Conservation (phyloP, 1,284 basidiomycete species). For the Pseudozyma thailandica region DNA sequence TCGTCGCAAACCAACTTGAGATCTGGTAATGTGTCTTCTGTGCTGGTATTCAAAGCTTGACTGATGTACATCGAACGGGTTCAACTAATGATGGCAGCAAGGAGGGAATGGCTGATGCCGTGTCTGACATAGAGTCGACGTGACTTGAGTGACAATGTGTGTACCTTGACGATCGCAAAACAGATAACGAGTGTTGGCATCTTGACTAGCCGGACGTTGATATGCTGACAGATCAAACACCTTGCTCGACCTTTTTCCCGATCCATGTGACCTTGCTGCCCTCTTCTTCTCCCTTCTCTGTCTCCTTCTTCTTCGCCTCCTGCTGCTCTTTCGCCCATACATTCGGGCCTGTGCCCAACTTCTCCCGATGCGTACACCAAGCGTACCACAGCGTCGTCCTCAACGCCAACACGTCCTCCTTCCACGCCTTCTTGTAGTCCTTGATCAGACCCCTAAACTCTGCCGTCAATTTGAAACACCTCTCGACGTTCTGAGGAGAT, state of each 20-base stretch:
- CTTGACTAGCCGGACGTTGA: not conserved
- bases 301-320: not conserved
- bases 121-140: too few relatives aligned
- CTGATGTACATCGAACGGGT: too few relatives aligned
- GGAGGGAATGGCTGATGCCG: too few relatives aligned
- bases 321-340: conserved; percentile 20
- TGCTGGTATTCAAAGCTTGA: too few relatives aligned
- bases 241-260: conserved; percentile 23
- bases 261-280: not conserved
- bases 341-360: conserved; percentile 29
- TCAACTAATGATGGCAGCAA: too few relatives aligned
- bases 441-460: conserved; percentile 91
- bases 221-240: not conserved
- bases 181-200: not conserved
- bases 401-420: conserved; percentile 91
- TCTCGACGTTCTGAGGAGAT: conserved; percentile 86
- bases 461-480: conserved; percentile 83
- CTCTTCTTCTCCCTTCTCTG: not conserved
- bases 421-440: conserved; percentile 78
- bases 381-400: conserved; percentile 89
- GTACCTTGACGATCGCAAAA: too few relatives aligned
- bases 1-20: too few relatives aligned
- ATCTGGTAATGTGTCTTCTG: too few relatives aligned
- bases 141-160: too few relatives aligned
- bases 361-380: conserved; percentile 71